Evolutionary conservation across 2,329 filamentous ascomycete species (phyloP), one percentile per base, ranked within the genome.

Genomic region (Setomelanomma holmii): DNA sequence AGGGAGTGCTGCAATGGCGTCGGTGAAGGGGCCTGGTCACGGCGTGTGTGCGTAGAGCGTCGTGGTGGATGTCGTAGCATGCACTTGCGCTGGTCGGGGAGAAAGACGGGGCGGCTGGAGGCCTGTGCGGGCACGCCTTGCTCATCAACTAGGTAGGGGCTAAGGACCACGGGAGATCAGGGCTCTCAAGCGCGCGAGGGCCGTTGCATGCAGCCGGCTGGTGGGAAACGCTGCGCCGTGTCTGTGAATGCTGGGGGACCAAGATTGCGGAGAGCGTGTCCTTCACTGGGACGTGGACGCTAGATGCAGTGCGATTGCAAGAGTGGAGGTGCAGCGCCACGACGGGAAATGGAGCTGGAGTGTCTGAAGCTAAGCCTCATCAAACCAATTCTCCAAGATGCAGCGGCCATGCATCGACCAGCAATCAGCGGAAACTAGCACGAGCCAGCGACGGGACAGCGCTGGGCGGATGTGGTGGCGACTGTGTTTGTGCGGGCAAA

Each of bases 121-220:
- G 50, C 39, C 50, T 43, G 53, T 49, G 53, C 47, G 22, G 23
- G 41, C 24, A 40, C 44, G 44, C 52, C 52, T 48, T 55, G 43
- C 38, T 51, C 21, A 40, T 45, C 47, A 45, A 45, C 35, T 43
- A 45, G 41, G 39, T 43, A 45, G 41, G 39, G 35, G 19, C 35
- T 20, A 21, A 10, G 38, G 21, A 30, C 24, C 33, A 44, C 40
- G 47, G 47, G 47, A 47, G 52, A 55, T 55, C 52, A 47, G 47
- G 42, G 47, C 47, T 10, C 27, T 17, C 34, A 36, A 36, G 34
- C 34, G 34, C 34, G 34, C 34, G 30, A 45, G 42, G 34, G 34
- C 47, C 23, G 45, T 34, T 21, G 46, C 34, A 33, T 47, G 24
- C 36, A 40, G 24, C 24, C 24, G 24, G 7, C 24, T 30, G 6